phyloP scores from a whole-genome alignment of 352 stramenopile genomes.

The Pythium phragmitis region DNA sequence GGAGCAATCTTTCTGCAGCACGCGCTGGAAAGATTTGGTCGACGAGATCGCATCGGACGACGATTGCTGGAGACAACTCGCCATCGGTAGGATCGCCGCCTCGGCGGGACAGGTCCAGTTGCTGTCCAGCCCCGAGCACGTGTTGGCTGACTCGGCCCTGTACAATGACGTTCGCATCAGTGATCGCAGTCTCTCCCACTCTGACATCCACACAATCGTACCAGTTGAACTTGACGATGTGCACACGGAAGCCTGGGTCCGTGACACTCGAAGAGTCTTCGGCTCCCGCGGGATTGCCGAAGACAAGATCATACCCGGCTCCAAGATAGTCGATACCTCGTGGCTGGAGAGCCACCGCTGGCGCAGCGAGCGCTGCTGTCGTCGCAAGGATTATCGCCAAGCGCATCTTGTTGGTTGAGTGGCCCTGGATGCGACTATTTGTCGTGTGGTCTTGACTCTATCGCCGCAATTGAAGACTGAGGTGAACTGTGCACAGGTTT shows the following conservation, averaged over 20 bases:
- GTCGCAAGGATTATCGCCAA: background rate
- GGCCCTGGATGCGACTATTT: background rate
- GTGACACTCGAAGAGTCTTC: slow-evolving; percentile 29
- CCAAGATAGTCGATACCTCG: slow-evolving; percentile 33
- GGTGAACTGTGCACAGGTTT: background rate
- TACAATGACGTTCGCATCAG: background rate
- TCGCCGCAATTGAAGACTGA: slow-evolving; percentile 7
- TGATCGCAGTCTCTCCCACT: too few relatives aligned
- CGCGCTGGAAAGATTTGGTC: slow-evolving; percentile 31
- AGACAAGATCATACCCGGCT: slow-evolving; percentile 32
- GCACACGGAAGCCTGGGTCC: slow-evolving; percentile 27
- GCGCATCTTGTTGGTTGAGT: background rate
- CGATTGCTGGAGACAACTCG: slow-evolving; percentile 34
- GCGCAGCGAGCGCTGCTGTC: background rate
- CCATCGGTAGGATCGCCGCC: slow-evolving; percentile 26
- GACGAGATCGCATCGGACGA: slow-evolving; percentile 30
- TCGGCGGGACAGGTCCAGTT: slow-evolving; percentile 31
- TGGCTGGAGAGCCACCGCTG: slow-evolving; percentile 14
- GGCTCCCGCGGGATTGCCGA: slow-evolving; percentile 28
- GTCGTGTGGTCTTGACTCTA: background rate
- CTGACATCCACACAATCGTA: background rate
- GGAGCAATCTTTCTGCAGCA: slow-evolving; percentile 28
- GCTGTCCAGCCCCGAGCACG: slow-evolving; percentile 24
- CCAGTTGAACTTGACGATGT: slow-evolving; percentile 34
- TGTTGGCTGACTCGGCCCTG: slow-evolving; percentile 21